A percentile compares a stretch with the other conserved stretches of the same genome.
Conservation (phyloP, 768 basidiomycete genomes). For the Tulasnella calospora region DNA sequence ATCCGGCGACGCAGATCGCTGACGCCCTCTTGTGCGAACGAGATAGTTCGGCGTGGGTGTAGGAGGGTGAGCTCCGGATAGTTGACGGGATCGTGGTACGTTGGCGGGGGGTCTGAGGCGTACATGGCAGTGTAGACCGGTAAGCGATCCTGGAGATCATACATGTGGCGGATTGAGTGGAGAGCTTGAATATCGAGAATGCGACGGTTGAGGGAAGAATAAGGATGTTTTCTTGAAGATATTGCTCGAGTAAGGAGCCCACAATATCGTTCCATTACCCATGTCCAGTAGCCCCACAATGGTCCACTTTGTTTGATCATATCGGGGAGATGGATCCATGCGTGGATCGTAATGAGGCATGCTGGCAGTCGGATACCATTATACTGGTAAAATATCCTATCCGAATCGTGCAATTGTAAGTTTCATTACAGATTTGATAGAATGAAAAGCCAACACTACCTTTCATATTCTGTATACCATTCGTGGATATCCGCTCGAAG, state of each 20-base stretch:
- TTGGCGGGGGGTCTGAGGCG: neutral
- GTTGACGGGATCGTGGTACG: neutral
- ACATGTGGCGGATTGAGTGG: slow-evolving; percentile 41
- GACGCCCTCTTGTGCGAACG: neutral
- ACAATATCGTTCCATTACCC: slow-evolving; percentile 25
- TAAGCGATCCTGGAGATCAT: slow-evolving; percentile 39
- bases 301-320: neutral
- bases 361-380: slow-evolving; percentile 39
- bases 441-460: neutral
- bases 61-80: neutral
- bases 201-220: slow-evolving; percentile 48
- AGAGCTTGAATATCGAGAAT: slow-evolving; percentile 45
- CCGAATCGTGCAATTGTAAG: slow-evolving; percentile 28
- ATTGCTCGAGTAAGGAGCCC: slow-evolving; percentile 47
- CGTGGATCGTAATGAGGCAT: slow-evolving; percentile 37
- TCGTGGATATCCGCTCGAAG: neutral
- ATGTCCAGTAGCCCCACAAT: slow-evolving; percentile 1
- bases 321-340: neutral
- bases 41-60: neutral
- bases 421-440: neutral
- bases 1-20: neutral
- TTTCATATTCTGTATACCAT: neutral
- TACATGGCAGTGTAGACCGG: neutral
- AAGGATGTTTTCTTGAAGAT: slow-evolving; percentile 40
- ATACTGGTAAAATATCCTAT: slow-evolving; percentile 40